Evolutionary conservation across 2,329 filamentous ascomycete genomes (phyloP), one percentile per base, ranked within the genome.

Genomic region (Penicillium sp.): DNA sequence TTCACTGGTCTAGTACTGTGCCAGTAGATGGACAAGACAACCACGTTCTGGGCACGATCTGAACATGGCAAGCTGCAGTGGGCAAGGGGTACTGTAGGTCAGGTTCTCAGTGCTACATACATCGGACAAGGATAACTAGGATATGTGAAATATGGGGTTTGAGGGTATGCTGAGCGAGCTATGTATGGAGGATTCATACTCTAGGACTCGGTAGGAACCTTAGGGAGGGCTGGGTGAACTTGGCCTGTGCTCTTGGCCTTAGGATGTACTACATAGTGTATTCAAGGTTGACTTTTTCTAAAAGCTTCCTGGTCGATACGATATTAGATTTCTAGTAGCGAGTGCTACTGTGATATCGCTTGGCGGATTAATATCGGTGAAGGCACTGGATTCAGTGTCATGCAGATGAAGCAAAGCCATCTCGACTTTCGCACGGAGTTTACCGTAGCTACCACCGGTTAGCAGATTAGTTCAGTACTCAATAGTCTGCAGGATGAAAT

Each of bases 21-120:
- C 44, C 19, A 42, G 47, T 22, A 58, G 30, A 42, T 50, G 17
- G n/a, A 3, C 28, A 22, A 1, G 44, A 30, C 10, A n/a, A 42
- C 56, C 60, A 62, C 60, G 60, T 62, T 62, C 56, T 54, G 53
- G 42, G 40, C 50, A 49, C 35, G 57, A 4, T n/a, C 30, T 49
- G 10, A 19, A n/a, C 54, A 55, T 55, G 55, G n/a, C 26, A 59
- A 47, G 19, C 17, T 53, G 37, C 33, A 44, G 47, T 17, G 26
- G 49, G 40, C 9, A 61, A 45, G 60, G 60, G 51, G 33, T 28
- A 30, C 3, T 6, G 17, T 9, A 12, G 15, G 26, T 5, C 13
- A 7, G 10, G 3, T 4, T 12, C 26, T 17, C 44, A n/a, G 49
- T 44, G 17, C 19, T 53, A 30, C 45, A n/a, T 53, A 30, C 45